phyloP scores from a whole-genome alignment of 257 asterid genomes.

The Jasminum sambac region DNA sequence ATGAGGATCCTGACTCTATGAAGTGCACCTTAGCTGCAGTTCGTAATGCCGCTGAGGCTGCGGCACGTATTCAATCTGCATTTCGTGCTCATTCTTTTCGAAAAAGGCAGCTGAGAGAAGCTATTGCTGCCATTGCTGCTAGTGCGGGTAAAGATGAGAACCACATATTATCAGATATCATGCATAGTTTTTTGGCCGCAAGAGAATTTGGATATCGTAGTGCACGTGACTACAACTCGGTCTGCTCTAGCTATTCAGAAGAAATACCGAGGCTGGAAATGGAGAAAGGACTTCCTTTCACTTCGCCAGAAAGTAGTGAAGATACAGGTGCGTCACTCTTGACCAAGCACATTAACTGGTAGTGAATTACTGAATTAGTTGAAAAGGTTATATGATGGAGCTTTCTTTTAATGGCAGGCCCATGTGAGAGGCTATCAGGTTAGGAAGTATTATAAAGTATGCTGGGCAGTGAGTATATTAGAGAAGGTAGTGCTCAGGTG shows the following conservation, averaged over 20 bases:
- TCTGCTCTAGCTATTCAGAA: conserved; percentile 92
- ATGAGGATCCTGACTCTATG: conserved; percentile 69
- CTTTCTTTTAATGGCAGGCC: conserved; percentile 53
- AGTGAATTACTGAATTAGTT: neutral
- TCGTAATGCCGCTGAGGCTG: conserved; percentile 85
- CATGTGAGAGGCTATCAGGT: conserved; percentile 94
- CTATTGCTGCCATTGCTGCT: conserved; percentile 31
- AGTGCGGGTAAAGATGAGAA: conserved; percentile 40
- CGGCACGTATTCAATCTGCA: conserved; percentile 96
- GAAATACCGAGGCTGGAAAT: conserved; percentile 90
- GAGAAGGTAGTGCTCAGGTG: conserved; percentile 91
- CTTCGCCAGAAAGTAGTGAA: conserved; percentile 88
- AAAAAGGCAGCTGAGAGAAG: conserved; percentile 65
- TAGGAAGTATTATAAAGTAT: conserved; percentile 65
- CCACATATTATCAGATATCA: conserved; percentile 39
- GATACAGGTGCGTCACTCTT: conserved; percentile 69
- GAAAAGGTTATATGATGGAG: neutral
- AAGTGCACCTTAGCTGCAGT: conserved; percentile 76
- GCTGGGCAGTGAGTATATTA: conserved; percentile 92
- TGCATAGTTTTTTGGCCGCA: conserved; percentile 60
- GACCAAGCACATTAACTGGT: conserved; percentile 13
- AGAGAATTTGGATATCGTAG: conserved; percentile 59
- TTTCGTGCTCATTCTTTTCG: conserved; percentile 94
- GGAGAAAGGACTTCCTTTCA: conserved; percentile 76
- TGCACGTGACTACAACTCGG: conserved; percentile 57